Base-by-base conservation (phyloP, 495 filamentous ascomycete species). In the Penicillium cinerascens region DNA sequence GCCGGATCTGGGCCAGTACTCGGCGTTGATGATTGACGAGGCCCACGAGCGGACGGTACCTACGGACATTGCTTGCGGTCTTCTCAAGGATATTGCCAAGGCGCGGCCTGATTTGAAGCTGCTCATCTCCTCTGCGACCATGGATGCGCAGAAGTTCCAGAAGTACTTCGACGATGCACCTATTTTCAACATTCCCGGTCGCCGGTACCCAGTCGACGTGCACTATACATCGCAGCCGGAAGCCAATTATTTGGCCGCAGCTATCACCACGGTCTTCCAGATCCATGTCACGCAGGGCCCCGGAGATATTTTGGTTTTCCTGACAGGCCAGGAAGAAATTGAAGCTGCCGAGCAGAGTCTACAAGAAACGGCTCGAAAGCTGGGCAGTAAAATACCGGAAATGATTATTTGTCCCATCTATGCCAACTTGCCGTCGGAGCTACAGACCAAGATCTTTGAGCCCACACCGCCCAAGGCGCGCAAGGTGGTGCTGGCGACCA, bases 141-240 rank as follows among this genome's bases (percentile, higher is more conserved):
- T 97, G 78, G 90, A 98, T 63, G 92, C 93, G 4, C 83, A 93
- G 64, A 95, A 95, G 63, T 97, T 98, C 61, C 84, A 88, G 15
- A 77, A 84, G 37, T 98, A 96, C 66, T 97, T 96, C 58, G 90
- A 97, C 68, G 87, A 95, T 64, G 88, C 88, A 3, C 92, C 95
- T 9, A 97, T 97, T 52, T 96, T 97, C 75, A 93, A 95, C 63
- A 88, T 98, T 42, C 95, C 95, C 10, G 93, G 93, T 20, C 86
- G 93, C 48, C 81, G 86, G 27, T 95, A 91, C 68, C 87, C 89
- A 4, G 92, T 98, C 13, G 90, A 96, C 49, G 91, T 96, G 22
- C 89, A 95, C 69, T 96, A 95, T 70, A 95, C 91, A 0, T 83
- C 85, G 5, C 86, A 93, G 46, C 95, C 95, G 0, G 93, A 98